These are phyloP conservation scores for Lolium perenne DNA, from an alignment of 176 grass and related monocot species.

Conservation along the genomic window DNA sequence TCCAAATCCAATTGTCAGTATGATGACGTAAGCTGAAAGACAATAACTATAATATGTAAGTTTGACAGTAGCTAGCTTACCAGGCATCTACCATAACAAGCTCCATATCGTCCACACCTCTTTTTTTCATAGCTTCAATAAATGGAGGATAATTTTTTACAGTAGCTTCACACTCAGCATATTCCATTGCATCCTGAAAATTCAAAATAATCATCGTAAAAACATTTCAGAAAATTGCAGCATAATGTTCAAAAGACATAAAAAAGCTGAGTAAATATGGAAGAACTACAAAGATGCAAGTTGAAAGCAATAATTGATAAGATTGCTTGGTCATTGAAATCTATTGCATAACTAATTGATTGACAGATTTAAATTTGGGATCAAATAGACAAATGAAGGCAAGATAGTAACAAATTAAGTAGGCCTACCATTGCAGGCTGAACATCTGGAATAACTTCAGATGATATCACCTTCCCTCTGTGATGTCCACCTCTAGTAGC, in stretches of 20 bases:
- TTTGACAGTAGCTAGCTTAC: slow-evolving; percentile 48
- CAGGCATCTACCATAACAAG: slow-evolving; percentile 99
- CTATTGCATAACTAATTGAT: slow-evolving; percentile 12
- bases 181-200: slow-evolving; percentile 92
- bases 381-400: slow-evolving; percentile 8
- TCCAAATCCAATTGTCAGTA: slow-evolving; percentile 24
- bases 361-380: background rate
- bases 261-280: slow-evolving; percentile 21
- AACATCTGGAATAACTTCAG: slow-evolving; percentile 89
- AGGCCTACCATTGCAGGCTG: slow-evolving; percentile 92
- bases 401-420: slow-evolving; percentile 30
- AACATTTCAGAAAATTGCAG: background rate
- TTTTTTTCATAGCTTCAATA: slow-evolving; percentile 98
- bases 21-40: background rate
- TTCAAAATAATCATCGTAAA: background rate
- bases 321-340: background rate
- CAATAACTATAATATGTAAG: background rate
- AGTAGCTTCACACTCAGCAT: slow-evolving; percentile 97
- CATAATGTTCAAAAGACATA: slow-evolving; percentile 1
- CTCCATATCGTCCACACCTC: slow-evolving; percentile 99
- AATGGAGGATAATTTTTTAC: slow-evolving; percentile 95
- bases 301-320: background rate
- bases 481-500: slow-evolving; percentile 98
- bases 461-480: slow-evolving; percentile 87
- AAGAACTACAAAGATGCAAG: slow-evolving; percentile 11